These are phyloP conservation scores for Aegilops umbellulata DNA, from an alignment of 176 grass and related monocot species.

Conservation along the genomic window DNA sequence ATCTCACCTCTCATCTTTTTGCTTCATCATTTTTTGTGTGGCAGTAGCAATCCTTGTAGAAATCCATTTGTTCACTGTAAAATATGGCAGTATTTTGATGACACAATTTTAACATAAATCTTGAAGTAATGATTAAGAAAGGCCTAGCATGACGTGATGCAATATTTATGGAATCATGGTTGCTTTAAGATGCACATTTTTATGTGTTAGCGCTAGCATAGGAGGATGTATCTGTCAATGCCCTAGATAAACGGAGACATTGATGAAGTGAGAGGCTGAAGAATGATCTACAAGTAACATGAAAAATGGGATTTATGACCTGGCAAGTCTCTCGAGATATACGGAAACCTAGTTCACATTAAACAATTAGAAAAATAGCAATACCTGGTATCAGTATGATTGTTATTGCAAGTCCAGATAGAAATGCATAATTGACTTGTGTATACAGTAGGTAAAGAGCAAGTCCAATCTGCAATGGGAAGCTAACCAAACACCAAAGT, in stretches of 20 bases:
- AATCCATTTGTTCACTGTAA: slow-evolving; percentile 92
- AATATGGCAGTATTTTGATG: neutral
- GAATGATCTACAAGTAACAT: neutral
- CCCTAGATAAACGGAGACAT: neutral
- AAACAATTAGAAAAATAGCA: slow-evolving; percentile 20
- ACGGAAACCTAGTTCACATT: neutral
- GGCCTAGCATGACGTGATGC: neutral
- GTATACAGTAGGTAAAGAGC: slow-evolving; percentile 90
- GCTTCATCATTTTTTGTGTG: slow-evolving; percentile 93
- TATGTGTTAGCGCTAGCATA: neutral
- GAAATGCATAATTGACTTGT: slow-evolving; percentile 94
- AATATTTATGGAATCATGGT: neutral
- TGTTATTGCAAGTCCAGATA: slow-evolving; percentile 88
- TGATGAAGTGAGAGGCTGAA: neutral
- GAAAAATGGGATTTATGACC: neutral
- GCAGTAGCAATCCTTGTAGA: slow-evolving; percentile 79
- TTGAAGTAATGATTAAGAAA: neutral
- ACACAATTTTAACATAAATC: neutral
- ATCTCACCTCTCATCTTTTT: slow-evolving; percentile 84
- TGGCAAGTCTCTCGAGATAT: neutral
- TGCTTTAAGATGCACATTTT: neutral
- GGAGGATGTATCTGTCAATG: neutral
- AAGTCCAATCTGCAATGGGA: slow-evolving; percentile 94
- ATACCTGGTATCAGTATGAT: slow-evolving; percentile 93
- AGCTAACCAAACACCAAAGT: slow-evolving; percentile 39